phyloP scores from a whole-genome alignment of 108 stramenopile species.

The Skeletonema menzelii region DNA sequence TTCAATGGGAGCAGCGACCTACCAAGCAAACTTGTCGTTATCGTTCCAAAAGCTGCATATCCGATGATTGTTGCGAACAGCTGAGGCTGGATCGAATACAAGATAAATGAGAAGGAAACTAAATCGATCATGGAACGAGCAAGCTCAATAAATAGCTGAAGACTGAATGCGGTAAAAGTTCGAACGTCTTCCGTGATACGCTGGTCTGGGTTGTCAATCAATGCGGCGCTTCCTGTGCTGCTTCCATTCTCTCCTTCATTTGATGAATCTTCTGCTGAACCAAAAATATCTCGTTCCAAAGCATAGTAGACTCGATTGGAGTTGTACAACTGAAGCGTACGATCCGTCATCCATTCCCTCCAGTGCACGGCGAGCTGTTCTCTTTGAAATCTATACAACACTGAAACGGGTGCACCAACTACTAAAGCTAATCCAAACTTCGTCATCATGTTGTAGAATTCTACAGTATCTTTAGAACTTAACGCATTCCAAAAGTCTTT shows the following conservation, averaged over 20 bases:
- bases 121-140: slow-evolving; percentile 89
- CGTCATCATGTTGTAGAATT: slow-evolving; percentile 74
- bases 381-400: slow-evolving; percentile 72
- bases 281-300: slow-evolving; percentile 56
- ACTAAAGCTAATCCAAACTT: slow-evolving; percentile 75
- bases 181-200: slow-evolving; percentile 95
- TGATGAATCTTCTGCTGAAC: background rate
- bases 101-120: slow-evolving; percentile 86
- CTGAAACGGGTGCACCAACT: slow-evolving; percentile 86
- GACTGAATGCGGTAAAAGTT: slow-evolving; percentile 83
- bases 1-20: slow-evolving; percentile 80
- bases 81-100: slow-evolving; percentile 89
- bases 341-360: slow-evolving; percentile 94
- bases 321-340: slow-evolving; percentile 74
- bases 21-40: slow-evolving; percentile 68
- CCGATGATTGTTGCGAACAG: slow-evolving; percentile 86
- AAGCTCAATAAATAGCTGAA: slow-evolving; percentile 89
- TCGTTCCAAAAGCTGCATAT: slow-evolving; percentile 83
- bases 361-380: slow-evolving; percentile 68
- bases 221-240: background rate
- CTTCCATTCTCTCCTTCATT: background rate
- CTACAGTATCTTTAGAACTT: slow-evolving; percentile 68
- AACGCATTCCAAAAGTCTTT: slow-evolving; percentile 95
- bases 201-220: slow-evolving; percentile 94
- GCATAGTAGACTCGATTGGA: slow-evolving; percentile 84